phyloP scores from a whole-genome alignment of 371 early-diverging fungal genomes.

The Apophysomyces sp. region DNA sequence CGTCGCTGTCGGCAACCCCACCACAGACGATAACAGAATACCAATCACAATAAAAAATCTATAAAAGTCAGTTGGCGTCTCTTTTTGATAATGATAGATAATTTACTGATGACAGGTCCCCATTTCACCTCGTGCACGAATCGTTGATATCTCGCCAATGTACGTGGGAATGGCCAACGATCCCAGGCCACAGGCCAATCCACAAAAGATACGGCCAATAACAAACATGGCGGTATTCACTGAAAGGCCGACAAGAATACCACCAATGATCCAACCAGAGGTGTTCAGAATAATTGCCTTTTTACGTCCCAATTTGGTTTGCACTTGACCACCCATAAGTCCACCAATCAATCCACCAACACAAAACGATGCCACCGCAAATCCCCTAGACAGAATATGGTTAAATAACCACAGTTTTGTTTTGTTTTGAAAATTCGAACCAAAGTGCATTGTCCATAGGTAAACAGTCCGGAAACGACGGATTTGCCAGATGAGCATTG shows the following conservation, averaged over 20 bases:
- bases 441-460: conserved; percentile 20
- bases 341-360: conserved; percentile 72
- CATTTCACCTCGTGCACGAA: conserved; percentile 62
- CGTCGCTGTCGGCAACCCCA: conserved; percentile 58
- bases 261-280: conserved; percentile 55
- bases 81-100: background rate
- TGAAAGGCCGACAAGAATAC: conserved; percentile 50
- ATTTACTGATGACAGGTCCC: conserved; percentile 66
- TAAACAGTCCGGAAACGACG: conserved; percentile 28
- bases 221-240: conserved; percentile 21
- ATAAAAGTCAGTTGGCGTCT: background rate
- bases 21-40: conserved; percentile 62
- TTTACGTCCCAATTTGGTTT: conserved; percentile 60
- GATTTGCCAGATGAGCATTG: conserved; percentile 12
- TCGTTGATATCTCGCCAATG: conserved; percentile 75
- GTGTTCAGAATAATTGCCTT: conserved; percentile 58
- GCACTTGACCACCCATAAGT: conserved; percentile 51
- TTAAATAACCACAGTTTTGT: background rate
- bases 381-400: conserved; percentile 39
- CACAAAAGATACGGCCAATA: conserved; percentile 24
- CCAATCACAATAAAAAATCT: conserved; percentile 74
- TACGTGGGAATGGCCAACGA: conserved; percentile 79
- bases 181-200: conserved; percentile 68
- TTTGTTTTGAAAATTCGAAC: background rate
- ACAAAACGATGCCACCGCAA: conserved; percentile 59